A percentile compares a stretch with the other conserved stretches of the same genome.
These are phyloP conservation scores for Prunus persica DNA, from an alignment of 306 rosid species.

Conservation along the genomic window DNA sequence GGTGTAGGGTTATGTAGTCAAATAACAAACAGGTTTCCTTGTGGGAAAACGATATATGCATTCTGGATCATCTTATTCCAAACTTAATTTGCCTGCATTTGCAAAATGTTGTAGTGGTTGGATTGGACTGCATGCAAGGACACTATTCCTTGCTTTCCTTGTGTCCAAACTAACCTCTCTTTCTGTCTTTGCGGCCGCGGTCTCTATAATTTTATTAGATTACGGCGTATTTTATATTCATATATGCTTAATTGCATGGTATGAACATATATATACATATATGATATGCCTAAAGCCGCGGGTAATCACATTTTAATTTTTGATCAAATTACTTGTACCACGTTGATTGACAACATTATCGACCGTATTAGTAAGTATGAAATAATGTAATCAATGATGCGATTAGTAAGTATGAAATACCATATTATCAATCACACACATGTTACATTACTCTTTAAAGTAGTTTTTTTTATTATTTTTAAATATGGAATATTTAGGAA, in stretches of 20 bases:
- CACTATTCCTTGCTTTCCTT: conserved; percentile 45
- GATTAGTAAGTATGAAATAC: not conserved
- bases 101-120: not conserved
- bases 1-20: not conserved
- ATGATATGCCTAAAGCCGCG: too few relatives aligned
- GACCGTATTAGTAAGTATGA: not conserved
- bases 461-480: too few relatives aligned
- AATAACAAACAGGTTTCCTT: conserved; percentile 36
- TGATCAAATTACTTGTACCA: not conserved
- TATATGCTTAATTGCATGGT: too few relatives aligned
- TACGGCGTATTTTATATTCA: not conserved
- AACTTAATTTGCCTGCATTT: conserved; percentile 32
- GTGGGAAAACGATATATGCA: conserved; percentile 9
- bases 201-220: not conserved
- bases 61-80: conserved; percentile 41
- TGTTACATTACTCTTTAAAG: not conserved
- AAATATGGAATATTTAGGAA: not conserved
- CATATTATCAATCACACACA: too few relatives aligned
- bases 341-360: not conserved
- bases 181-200: not conserved
- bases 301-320: not conserved
- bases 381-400: not conserved
- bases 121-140: conserved; percentile 13
- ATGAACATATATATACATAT: too few relatives aligned
- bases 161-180: conserved; percentile 18